phyloP scores from a whole-genome alignment of 495 filamentous ascomycete genomes.

The Sphaerosporella brunnea region DNA sequence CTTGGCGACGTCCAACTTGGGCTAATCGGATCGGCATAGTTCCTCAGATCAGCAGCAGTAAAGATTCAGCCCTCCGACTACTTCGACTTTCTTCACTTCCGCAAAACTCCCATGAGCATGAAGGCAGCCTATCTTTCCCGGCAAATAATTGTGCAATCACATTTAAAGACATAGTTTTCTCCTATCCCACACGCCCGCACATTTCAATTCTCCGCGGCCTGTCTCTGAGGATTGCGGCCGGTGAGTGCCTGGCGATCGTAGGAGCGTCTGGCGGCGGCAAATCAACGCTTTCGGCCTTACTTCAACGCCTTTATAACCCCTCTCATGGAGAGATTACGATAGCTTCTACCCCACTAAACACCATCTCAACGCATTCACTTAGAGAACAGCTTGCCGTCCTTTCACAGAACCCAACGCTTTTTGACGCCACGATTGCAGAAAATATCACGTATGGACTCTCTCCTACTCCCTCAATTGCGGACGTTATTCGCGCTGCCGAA shows the following conservation, averaged over 20 bases:
- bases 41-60: slow-evolving; percentile 60
- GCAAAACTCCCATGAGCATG: slow-evolving; percentile 44
- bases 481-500: slow-evolving; percentile 41
- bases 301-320: slow-evolving; percentile 46
- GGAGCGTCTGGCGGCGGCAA: slow-evolving; percentile 73
- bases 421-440: slow-evolving; percentile 48
- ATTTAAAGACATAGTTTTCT: slow-evolving; percentile 42
- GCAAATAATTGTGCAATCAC: slow-evolving; percentile 33
- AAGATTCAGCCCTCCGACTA: slow-evolving; percentile 52
- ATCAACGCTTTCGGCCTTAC: slow-evolving; percentile 61
- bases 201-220: slow-evolving; percentile 40
- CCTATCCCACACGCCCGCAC: slow-evolving; percentile 47
- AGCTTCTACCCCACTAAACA: slow-evolving; percentile 35
- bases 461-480: slow-evolving; percentile 17
- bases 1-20: too few relatives aligned
- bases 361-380: slow-evolving; percentile 43
- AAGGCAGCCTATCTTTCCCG: slow-evolving; percentile 22
- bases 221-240: slow-evolving; percentile 43
- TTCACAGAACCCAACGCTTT: slow-evolving; percentile 59
- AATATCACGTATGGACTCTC: slow-evolving; percentile 77
- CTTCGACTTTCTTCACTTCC: slow-evolving; percentile 52
- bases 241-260: slow-evolving; percentile 82
- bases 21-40: too few relatives aligned
- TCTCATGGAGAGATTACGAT: slow-evolving; percentile 35
- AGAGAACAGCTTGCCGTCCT: slow-evolving; percentile 57